Base-by-base conservation (phyloP, 2,329 filamentous ascomycete species). In the Colletotrichum liriopes region DNA sequence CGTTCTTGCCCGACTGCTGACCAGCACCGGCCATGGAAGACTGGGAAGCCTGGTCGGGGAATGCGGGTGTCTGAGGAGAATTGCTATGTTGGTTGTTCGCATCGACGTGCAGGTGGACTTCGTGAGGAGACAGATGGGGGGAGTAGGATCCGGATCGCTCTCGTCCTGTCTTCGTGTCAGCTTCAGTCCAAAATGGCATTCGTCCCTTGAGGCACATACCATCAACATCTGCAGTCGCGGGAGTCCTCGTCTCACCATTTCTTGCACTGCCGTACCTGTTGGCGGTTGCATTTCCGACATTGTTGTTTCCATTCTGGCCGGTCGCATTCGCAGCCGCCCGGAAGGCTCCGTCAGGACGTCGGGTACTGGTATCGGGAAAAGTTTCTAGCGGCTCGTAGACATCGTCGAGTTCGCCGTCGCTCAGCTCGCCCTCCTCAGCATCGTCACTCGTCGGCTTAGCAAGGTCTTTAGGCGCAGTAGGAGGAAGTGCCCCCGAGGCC, bases 371-470 rank as follows among this genome's bases (percentile, higher is more conserved):
- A 26, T 45, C 56, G 18, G 66, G 43, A 54, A 60, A 12, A n/a
- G 68, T 45, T 6, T 73, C 66, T 12, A 72, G 74, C 12, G 86
- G 84, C 60, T 89, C 87, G 73, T 90, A 90, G 2, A 87, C 76
- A 75, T 90, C 87, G 61, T 90, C 88, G 60, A 88, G 86, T 76
- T 92, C 91, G 23, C 86, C 89, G 76, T 96, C 94, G 74, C 90
- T 93, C 39, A 96, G 80, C 79, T 97, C 94, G 20, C 93, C 93
- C 77, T 97, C 94, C 77, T 96, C 75, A 2, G 66, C 75, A 47
- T 77, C 77, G 8, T 75, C 74, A 16, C 56, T 32, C n/a, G 51
- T 45, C 16, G 51, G 52, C 32, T 52, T 65, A 5, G 54, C 20
- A 16, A 26, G 29, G 20, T 49, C 60, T 32, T 58, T 66, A 2